Evolutionary conservation across 2,329 filamentous ascomycete genomes (phyloP).

Genomic region (Colletotrichum euphorbiae): DNA sequence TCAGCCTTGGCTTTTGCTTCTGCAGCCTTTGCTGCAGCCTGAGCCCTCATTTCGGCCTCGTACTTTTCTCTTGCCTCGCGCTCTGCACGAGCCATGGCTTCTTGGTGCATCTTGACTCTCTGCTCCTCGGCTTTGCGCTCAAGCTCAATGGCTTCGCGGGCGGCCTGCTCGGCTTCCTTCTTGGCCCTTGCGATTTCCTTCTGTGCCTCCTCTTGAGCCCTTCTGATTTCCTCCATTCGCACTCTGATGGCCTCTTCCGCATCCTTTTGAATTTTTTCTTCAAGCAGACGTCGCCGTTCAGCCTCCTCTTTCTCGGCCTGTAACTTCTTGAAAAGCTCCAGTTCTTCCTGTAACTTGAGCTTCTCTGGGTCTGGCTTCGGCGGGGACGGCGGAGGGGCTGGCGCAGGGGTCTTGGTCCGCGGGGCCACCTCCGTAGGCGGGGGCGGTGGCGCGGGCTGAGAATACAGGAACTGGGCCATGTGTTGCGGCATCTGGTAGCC

Average conservation of each 20-base stretch:
- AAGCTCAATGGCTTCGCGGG: slow-evolving; percentile 58
- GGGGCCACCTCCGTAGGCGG: slow-evolving; percentile 54
- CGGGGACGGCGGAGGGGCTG: slow-evolving; percentile 54
- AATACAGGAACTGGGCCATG: slow-evolving; percentile 55
- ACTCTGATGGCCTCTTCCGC: slow-evolving; percentile 57
- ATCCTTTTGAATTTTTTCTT: slow-evolving; percentile 59
- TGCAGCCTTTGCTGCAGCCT: slow-evolving; percentile 53
- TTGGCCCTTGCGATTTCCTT: slow-evolving; percentile 61
- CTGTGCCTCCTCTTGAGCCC: slow-evolving; percentile 58
- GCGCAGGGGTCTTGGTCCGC: slow-evolving; percentile 50
- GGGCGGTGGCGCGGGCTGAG: slow-evolving; percentile 55
- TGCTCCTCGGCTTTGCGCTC: slow-evolving; percentile 60
- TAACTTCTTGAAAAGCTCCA: slow-evolving; percentile 62
- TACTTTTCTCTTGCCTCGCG: slow-evolving; percentile 52
- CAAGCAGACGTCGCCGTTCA: slow-evolving; percentile 57
- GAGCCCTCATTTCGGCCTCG: slow-evolving; percentile 56
- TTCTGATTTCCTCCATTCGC: slow-evolving; percentile 55
- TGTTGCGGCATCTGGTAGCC: slow-evolving; percentile 47
- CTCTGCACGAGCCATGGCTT: slow-evolving; percentile 48
- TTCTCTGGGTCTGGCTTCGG: slow-evolving; percentile 67
- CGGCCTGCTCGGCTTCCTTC: slow-evolving; percentile 58
- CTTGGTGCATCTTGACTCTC: slow-evolving; percentile 50
- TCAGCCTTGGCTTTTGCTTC: slow-evolving; percentile 55
- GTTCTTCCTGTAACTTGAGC: slow-evolving; percentile 69
- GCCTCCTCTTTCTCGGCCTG: slow-evolving; percentile 59